Evolutionary conservation across 2,329 filamentous ascomycete genomes (phyloP), one percentile per base, ranked within the genome.

Genomic region (Pseudocercospora crystallina): DNA sequence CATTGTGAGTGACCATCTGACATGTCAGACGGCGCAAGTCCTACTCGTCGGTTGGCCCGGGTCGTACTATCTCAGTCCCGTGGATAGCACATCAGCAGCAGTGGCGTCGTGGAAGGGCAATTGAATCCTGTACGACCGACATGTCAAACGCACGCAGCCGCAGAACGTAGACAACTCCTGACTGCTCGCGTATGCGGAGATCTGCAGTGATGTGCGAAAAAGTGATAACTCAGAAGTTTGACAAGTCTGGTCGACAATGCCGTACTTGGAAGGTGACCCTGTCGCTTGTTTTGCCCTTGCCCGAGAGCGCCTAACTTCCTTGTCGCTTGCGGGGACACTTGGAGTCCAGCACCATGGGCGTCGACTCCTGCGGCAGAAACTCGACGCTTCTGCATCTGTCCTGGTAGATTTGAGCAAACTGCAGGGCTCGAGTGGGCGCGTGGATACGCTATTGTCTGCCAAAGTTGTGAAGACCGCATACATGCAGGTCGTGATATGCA

Each of bases 111-210:
- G 20, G 31, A 43, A 43, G 15, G 31, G 14, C 14, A 11, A 14
- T 15, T 11, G 10, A 13, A 39, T 33, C 33, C n/a, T 29, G 49
- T 52, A 37, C 26, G n/a, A 52, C 39, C 49, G 15, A 30, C 10
- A 20, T 52, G 49, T 52, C 49, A 47, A 42, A 41, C 8, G 41
- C 20, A 26, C 7, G 20, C 20, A 26, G 20, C 7, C 20, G 20
- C 7, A 7, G 20, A 26, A 26, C 3, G 20, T 26, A 26, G 20
- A 26, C 20, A 26, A 26, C 20, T 26, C 20, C 20, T 26, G 20
- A 26, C 20, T 26, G 20, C 31, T 30, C 17, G 43, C 43, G 10
- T 37, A 45, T 17, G 29, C 26, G 15, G 5, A 9, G 32, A 45
- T 45, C 33, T 36, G 43, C 43, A 39, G 31, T 43, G 47, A 15